Conservation (phyloP, 176 grass and related monocot genomes). For the Triticum timopheevii region DNA sequence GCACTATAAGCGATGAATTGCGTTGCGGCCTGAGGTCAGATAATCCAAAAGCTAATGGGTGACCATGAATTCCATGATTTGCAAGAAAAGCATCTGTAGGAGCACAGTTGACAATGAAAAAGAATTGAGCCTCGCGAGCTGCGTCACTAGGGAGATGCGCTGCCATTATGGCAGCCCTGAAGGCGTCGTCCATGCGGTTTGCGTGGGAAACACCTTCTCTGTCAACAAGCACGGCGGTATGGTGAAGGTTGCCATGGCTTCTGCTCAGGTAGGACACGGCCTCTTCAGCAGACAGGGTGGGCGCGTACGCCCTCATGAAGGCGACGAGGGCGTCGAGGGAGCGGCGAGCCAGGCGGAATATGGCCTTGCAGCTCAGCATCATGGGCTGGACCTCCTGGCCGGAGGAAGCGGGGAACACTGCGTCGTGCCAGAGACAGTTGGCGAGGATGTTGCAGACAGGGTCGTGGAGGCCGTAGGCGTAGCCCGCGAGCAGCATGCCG, state of each 20-base stretch:
- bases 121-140: background rate
- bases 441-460: conserved; percentile 11
- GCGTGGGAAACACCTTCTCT: background rate
- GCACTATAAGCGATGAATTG: background rate
- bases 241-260: background rate
- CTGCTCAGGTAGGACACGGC: background rate
- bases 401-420: background rate
- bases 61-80: background rate
- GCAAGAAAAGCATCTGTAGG: background rate
- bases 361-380: background rate
- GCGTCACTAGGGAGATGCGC: background rate
- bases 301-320: background rate
- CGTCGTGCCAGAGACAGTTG: background rate
- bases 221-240: background rate
- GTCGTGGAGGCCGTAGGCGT: background rate
- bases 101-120: background rate
- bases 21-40: background rate
- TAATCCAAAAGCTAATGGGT: background rate
- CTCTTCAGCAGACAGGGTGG: background rate
- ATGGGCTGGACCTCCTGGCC: background rate
- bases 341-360: background rate
- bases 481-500: background rate
- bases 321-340: background rate
- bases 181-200: background rate
- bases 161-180: background rate